Percentiles rank a stretch among this genome's conserved stretches.
Conservation (phyloP, 805 yeast species). For the Candida suzukii region DNA sequence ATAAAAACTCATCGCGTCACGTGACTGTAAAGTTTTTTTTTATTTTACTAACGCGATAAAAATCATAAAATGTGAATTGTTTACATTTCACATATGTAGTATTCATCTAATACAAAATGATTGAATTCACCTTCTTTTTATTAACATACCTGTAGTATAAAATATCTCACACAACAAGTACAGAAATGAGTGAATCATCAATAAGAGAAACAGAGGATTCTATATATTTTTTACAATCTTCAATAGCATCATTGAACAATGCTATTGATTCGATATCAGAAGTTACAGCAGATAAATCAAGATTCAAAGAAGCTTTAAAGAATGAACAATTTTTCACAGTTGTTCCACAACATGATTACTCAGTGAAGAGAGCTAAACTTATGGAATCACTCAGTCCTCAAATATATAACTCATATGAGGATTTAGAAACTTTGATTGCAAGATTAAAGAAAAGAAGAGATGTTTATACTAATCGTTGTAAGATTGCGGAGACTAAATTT, state of each 20-base stretch:
- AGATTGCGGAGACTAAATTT: neutral
- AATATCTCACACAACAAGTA: no score
- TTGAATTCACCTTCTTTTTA: no score
- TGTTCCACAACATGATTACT: conserved; percentile 41
- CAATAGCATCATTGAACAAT: neutral
- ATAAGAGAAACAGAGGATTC: neutral
- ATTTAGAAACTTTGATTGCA: conserved; percentile 26
- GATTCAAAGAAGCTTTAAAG: conserved; percentile 32
- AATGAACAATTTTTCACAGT: conserved; percentile 43
- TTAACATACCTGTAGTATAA: no score
- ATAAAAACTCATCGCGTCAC: no score
- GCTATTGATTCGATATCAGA: conserved; percentile 2
- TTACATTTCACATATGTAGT: no score
- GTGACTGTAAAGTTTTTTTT: no score
- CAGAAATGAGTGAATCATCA: neutral
- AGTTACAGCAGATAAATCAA: conserved; percentile 30
- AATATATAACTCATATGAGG: conserved; percentile 23
- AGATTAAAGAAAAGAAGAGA: conserved; percentile 27
- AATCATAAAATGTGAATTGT: no score
- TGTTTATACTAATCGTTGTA: neutral
- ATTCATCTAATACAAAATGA: no score
- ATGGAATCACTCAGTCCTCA: conserved; percentile 35
- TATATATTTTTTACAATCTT: neutral
- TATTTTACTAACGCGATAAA: no score
- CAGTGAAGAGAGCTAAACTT: conserved; percentile 30